Percentiles rank a stretch among this genome's conserved stretches.
These are phyloP conservation scores for Moniliophthora roreri DNA, from an alignment of 1,284 basidiomycete species.

Conservation along the genomic window DNA sequence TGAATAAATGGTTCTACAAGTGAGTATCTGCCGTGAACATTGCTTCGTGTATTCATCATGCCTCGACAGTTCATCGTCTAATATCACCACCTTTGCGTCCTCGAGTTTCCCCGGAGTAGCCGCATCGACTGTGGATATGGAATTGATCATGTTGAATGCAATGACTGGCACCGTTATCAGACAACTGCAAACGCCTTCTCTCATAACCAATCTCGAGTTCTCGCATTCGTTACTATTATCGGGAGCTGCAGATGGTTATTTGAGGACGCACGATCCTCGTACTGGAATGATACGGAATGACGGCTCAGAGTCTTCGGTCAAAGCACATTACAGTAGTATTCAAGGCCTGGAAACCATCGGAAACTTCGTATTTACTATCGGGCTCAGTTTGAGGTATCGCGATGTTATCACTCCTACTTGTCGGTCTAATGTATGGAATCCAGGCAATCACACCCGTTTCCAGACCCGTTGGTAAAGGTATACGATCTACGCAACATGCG, in stretches of 20 bases:
- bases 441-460: slow-evolving; percentile 86
- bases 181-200: slow-evolving; percentile 53
- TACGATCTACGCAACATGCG: slow-evolving; percentile 88
- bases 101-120: slow-evolving; percentile 57
- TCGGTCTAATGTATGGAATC: slow-evolving; percentile 11
- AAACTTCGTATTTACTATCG: slow-evolving; percentile 83
- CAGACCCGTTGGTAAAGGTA: slow-evolving; percentile 91
- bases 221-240: slow-evolving; percentile 69
- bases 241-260: slow-evolving; percentile 80
- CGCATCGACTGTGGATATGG: slow-evolving; percentile 60
- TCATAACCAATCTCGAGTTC: slow-evolving; percentile 65
- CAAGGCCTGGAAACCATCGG: slow-evolving; percentile 81
- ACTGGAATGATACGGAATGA: slow-evolving; percentile 52
- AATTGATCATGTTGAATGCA: slow-evolving; percentile 73
- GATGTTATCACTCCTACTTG: neutral
- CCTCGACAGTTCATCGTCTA: slow-evolving; percentile 35
- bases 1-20: slow-evolving; percentile 78
- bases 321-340: slow-evolving; percentile 81
- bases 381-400: slow-evolving; percentile 78
- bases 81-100: slow-evolving; percentile 61
- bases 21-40: slow-evolving; percentile 29
- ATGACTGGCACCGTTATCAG: slow-evolving; percentile 71
- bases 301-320: slow-evolving; percentile 51
- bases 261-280: slow-evolving; percentile 85
- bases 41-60: slow-evolving; percentile 12